These are phyloP conservation scores for Mimosa bimucronata DNA, from an alignment of 306 rosid species.

Conservation along the genomic window DNA sequence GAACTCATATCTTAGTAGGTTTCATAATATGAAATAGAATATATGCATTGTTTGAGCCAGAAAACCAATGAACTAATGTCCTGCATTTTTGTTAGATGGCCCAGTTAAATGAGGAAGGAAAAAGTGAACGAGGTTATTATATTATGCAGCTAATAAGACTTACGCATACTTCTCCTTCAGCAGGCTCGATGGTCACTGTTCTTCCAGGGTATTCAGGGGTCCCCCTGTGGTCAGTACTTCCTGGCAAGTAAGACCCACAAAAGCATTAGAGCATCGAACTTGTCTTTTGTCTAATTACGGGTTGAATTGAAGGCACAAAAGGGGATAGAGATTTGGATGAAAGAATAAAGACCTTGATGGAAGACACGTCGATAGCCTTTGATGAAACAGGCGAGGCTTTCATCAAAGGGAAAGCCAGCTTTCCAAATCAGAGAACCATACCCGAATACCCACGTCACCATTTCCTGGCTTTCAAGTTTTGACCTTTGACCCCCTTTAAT, in stretches of 20 bases:
- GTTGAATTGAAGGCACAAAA: neutral
- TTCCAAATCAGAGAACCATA: slow-evolving; percentile 85
- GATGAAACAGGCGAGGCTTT: slow-evolving; percentile 76
- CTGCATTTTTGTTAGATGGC: neutral
- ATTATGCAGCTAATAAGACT: slow-evolving; percentile 28
- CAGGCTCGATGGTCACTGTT: slow-evolving; percentile 88
- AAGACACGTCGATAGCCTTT: slow-evolving; percentile 92
- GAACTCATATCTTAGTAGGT: neutral
- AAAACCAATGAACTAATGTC: neutral
- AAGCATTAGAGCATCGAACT: neutral
- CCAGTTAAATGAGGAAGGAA: neutral
- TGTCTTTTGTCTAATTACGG: neutral
- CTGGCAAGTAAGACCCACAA: slow-evolving; percentile 51
- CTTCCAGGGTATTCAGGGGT: slow-evolving; percentile 87
- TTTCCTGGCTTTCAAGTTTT: slow-evolving; percentile 25
- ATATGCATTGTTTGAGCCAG: neutral
- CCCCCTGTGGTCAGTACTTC: slow-evolving; percentile 97
- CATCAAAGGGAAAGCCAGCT: slow-evolving; percentile 75
- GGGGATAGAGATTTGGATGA: slow-evolving; percentile 5
- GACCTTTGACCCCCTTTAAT: slow-evolving; percentile 18
- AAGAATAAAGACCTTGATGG: slow-evolving; percentile 63
- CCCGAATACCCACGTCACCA: slow-evolving; percentile 93
- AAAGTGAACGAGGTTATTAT: neutral
- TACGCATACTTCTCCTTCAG: slow-evolving; percentile 84
- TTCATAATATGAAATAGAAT: slow-evolving; percentile 22